Base-by-base conservation (phyloP, 805 yeast genomes). In the Ogataea parapolymorpha region DNA sequence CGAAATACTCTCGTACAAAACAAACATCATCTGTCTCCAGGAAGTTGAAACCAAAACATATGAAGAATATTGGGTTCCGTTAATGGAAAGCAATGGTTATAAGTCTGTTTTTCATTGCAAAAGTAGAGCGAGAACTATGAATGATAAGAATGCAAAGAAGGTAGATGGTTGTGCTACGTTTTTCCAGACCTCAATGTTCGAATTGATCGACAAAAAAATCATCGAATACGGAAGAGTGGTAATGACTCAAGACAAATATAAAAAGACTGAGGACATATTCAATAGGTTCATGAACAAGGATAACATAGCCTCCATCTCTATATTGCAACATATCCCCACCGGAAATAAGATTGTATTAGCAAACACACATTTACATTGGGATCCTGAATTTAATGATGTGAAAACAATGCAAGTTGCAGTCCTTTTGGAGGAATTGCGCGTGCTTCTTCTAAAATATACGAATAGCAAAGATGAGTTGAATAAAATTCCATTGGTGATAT, bases 91-190 rank as follows among this genome's bases (percentile, higher is more conserved):
- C 41, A 68, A 76, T 35, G 96, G 96, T 6, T 93, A 91, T 66
- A 75, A 77, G 51, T 90, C 95, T 26, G 63, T 79, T 18, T 90
- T 88, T 67, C 86, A 82, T 65, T 85, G 84, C 40, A 93, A 93
- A 65, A 85, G 95, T 18, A 77, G 99, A 59, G 90, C 96, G 1
- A 85, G 86, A 65, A 89, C 97, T 9, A 86, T 88, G 95, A 67
- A 72, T 46, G 83, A 80, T 45, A 70, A 67, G 44, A 95, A 87
- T 51, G 81, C 95, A 18, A 83, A 82, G 62, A 85, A 85, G 56
- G 99, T 93, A 34, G 99, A 93, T 63, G 99, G 99, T 10, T 93
- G 99, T 73, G 97, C 97, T n/a, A 80, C 90, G 1, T 91, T 91
- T 60, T 93, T 75, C 70, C 83, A 78, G 55, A 68, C 77, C 25